phyloP scores from a whole-genome alignment of 2,329 filamentous ascomycete species.

The Thelonectria rubi region DNA sequence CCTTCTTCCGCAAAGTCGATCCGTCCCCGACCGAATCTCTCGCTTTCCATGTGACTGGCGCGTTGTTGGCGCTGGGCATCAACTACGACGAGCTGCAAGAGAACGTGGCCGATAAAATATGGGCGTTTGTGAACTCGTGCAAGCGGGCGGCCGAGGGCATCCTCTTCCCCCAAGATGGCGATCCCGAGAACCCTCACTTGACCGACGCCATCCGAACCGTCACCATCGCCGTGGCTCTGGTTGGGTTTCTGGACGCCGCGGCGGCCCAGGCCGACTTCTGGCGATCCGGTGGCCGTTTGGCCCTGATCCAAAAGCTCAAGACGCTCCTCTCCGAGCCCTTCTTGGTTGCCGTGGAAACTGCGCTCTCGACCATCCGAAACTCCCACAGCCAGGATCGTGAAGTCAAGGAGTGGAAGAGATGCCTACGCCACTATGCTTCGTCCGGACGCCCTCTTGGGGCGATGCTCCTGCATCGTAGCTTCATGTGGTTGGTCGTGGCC shows the following conservation, averaged over 20 bases:
- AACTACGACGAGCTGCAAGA: constrained; percentile 76
- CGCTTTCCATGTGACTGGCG: constrained; percentile 79
- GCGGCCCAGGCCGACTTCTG: constrained; percentile 84
- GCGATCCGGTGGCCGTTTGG: constrained; percentile 76
- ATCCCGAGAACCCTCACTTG: constrained; percentile 66
- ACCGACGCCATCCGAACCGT: constrained; percentile 75
- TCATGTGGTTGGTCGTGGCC: constrained; percentile 84
- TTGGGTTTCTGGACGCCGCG: constrained; percentile 88
- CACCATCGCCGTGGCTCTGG: constrained; percentile 82
- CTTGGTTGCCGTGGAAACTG: constrained; percentile 85
- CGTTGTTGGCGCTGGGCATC: constrained; percentile 81
- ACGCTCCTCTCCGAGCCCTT: constrained; percentile 84
- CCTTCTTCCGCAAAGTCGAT: constrained; percentile 82
- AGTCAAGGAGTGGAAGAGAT: constrained; percentile 87
- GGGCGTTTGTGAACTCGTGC: constrained; percentile 78
- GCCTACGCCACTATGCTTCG: constrained; percentile 82
- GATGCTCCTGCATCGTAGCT: constrained; percentile 89
- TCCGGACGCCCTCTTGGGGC: constrained; percentile 85
- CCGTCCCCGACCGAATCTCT: constrained; percentile 90
- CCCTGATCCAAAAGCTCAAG: constrained; percentile 75
- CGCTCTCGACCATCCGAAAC: constrained; percentile 90
- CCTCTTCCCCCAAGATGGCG: constrained; percentile 61
- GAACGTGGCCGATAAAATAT: constrained; percentile 71
- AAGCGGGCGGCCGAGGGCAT: constrained; percentile 66
- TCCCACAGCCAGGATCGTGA: constrained; percentile 70